A percentile compares a stretch with the other conserved stretches of the same genome.
Evolutionary conservation across 352 stramenopile species (phyloP).

Genomic region (Phytophthora boehmeriae): DNA sequence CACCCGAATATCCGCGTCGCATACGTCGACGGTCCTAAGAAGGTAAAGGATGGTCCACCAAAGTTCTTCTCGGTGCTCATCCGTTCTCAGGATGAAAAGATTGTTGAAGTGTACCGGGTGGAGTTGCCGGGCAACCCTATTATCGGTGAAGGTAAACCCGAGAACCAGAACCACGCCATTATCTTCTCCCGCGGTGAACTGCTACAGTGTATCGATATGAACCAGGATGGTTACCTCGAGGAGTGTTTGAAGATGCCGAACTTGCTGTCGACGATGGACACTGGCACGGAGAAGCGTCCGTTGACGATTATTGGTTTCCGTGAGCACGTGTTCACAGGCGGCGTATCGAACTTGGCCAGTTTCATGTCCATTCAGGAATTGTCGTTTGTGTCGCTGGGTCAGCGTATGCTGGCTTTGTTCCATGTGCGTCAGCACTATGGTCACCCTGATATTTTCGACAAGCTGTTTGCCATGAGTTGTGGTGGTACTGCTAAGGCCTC

Average conservation of each 20-base stretch:
- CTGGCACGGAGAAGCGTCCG: slow-evolving; percentile 65
- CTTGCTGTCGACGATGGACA: slow-evolving; percentile 80
- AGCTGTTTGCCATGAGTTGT: slow-evolving; percentile 82
- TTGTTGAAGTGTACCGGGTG: slow-evolving; percentile 80
- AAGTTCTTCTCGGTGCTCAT: slow-evolving; percentile 87
- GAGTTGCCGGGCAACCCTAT: slow-evolving; percentile 82
- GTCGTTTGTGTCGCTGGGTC: slow-evolving; percentile 82
- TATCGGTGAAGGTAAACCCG: slow-evolving; percentile 83
- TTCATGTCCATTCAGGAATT: slow-evolving; percentile 91
- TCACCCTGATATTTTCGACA: slow-evolving; percentile 91
- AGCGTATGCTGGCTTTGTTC: slow-evolving; percentile 80
- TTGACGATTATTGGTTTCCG: slow-evolving; percentile 88
- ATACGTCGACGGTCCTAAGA: slow-evolving; percentile 86
- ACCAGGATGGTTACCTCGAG: slow-evolving; percentile 84
- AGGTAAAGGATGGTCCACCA: slow-evolving; percentile 80
- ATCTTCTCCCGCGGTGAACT: slow-evolving; percentile 84
- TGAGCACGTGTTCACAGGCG: slow-evolving; percentile 86
- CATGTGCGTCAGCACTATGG: slow-evolving; percentile 87
- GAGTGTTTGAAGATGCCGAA: slow-evolving; percentile 85
- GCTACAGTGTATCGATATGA: slow-evolving; percentile 91
- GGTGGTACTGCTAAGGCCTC: slow-evolving; percentile 84
- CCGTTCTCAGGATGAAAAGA: slow-evolving; percentile 65
- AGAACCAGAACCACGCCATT: slow-evolving; percentile 88
- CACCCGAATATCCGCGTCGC: slow-evolving; percentile 72
- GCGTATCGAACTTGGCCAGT: slow-evolving; percentile 81